Conservation (phyloP, 495 filamentous ascomycete genomes). For the Astrothelium macrocarpum region DNA sequence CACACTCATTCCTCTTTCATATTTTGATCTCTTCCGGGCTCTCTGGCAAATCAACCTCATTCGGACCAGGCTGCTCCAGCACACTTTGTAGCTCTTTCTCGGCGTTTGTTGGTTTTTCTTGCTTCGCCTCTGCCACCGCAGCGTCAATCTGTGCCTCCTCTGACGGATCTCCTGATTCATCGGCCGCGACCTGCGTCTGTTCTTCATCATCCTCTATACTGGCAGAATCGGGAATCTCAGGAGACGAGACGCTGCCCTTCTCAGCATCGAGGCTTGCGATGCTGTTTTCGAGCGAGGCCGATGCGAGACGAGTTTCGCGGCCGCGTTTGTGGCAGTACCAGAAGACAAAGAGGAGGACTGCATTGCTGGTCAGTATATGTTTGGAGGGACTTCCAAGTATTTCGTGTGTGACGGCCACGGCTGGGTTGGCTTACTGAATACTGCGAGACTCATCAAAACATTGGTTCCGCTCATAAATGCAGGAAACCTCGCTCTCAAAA, state of each 20-base stretch:
- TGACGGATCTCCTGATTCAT: conserved; percentile 7
- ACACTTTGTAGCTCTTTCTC: conserved; percentile 20
- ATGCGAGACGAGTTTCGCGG: conserved; percentile 62
- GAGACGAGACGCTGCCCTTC: conserved; percentile 14
- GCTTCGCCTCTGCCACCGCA: conserved; percentile 13
- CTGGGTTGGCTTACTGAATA: conserved; percentile 67
- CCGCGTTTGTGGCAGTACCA: conserved; percentile 98
- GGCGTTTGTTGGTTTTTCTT: conserved; percentile 11
- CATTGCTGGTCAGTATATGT: neutral
- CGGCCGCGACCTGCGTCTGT: neutral
- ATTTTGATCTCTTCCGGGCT: neutral
- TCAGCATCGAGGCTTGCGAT: conserved; percentile 10
- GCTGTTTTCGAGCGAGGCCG: conserved; percentile 10
- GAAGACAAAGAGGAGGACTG: conserved; percentile 79
- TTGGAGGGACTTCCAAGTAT: neutral
- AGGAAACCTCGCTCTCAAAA: conserved; percentile 73
- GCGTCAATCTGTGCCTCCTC: conserved; percentile 13
- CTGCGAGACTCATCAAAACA: conserved; percentile 71
- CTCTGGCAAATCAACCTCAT: conserved; percentile 17
- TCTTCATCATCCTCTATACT: conserved; percentile 16
- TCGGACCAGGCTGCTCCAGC: conserved; percentile 21
- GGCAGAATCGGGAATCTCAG: conserved; percentile 3
- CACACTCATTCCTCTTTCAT: neutral
- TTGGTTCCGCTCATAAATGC: conserved; percentile 74
- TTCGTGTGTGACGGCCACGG: no score